These are phyloP conservation scores for Albatrellus ellisii DNA, from an alignment of 768 basidiomycete species.

Conservation along the genomic window DNA sequence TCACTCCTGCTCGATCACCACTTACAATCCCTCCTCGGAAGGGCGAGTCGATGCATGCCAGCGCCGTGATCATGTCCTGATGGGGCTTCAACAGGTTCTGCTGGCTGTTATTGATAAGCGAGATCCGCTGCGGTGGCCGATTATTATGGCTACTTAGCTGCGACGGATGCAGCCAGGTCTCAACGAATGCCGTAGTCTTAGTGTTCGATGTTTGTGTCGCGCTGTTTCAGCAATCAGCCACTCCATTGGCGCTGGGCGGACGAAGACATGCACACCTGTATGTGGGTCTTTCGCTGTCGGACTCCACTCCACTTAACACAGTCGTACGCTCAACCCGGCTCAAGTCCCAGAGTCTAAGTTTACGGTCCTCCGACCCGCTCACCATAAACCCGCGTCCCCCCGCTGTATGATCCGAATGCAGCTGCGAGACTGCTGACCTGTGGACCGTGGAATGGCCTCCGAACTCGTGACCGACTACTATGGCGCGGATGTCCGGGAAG, in stretches of 20 bases:
- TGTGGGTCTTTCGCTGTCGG: slow-evolving; percentile 59
- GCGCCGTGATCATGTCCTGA: slow-evolving; percentile 78
- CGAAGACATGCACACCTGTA: slow-evolving; percentile 45
- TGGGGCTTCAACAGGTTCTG: slow-evolving; percentile 78
- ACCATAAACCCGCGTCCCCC: slow-evolving; percentile 56
- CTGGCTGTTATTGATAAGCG: slow-evolving; percentile 69
- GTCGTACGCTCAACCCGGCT: slow-evolving; percentile 56
- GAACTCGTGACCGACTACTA: slow-evolving; percentile 66
- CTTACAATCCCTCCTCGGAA: slow-evolving; percentile 90
- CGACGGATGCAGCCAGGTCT: slow-evolving; percentile 43
- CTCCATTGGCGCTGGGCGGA: too few species aligned
- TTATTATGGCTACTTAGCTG: slow-evolving; percentile 37
- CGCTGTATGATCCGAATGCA: slow-evolving; percentile 6
- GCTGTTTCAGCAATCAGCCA: too few species aligned
- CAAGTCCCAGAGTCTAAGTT: slow-evolving; percentile 83
- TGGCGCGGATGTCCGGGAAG: slow-evolving; percentile 52
- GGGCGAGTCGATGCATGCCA: slow-evolving; percentile 83
- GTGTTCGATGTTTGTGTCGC: slow-evolving; percentile 26
- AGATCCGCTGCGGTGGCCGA: slow-evolving; percentile 63
- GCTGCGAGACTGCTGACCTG: slow-evolving; percentile 15
- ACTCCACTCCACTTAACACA: slow-evolving; percentile 68
- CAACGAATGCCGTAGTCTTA: slow-evolving; percentile 40
- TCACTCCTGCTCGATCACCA: slow-evolving; percentile 77
- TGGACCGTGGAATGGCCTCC: slow-evolving; percentile 45
- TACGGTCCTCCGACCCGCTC: slow-evolving; percentile 83